A percentile compares a stretch with the other conserved stretches of the same genome.
These are phyloP conservation scores for Batrachochytrium dendrobatidis DNA, from an alignment of 371 early-diverging fungal genomes.

Conservation along the genomic window DNA sequence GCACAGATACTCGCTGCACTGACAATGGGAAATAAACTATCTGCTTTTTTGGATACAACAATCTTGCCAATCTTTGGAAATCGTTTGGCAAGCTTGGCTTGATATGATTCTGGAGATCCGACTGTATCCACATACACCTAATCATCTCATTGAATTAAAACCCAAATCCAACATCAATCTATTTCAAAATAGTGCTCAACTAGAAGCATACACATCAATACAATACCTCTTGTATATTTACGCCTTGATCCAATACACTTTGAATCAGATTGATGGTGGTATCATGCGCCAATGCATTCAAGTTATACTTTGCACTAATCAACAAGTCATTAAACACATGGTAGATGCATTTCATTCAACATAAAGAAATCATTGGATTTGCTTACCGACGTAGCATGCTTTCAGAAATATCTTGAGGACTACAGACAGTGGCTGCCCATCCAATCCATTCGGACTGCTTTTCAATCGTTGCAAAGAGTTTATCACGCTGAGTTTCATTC, in stretches of 20 bases:
- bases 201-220: no score
- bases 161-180: no score
- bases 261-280: conserved; percentile 82
- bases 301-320: conserved; percentile 72
- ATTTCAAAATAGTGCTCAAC: no score
- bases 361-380: no score
- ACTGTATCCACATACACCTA: conserved; percentile 97
- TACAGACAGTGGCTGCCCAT: background rate
- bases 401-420: background rate
- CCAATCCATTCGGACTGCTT: conserved; percentile 33
- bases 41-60: conserved; percentile 93
- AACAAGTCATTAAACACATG: conserved; percentile 2
- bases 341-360: no score
- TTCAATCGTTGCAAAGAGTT: conserved; percentile 59
- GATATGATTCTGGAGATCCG: conserved; percentile 84
- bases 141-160: no score
- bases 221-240: conserved; percentile 72
- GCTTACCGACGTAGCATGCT: background rate
- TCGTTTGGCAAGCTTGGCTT: conserved; percentile 58
- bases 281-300: conserved; percentile 92
- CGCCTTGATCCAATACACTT: conserved; percentile 51
- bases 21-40: conserved; percentile 92
- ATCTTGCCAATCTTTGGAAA: conserved; percentile 69
- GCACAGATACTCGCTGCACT: conserved; percentile 98
- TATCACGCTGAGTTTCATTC: conserved; percentile 63